Conservation (phyloP, 2,329 filamentous ascomycete species). For the Leptographium flavum region DNA sequence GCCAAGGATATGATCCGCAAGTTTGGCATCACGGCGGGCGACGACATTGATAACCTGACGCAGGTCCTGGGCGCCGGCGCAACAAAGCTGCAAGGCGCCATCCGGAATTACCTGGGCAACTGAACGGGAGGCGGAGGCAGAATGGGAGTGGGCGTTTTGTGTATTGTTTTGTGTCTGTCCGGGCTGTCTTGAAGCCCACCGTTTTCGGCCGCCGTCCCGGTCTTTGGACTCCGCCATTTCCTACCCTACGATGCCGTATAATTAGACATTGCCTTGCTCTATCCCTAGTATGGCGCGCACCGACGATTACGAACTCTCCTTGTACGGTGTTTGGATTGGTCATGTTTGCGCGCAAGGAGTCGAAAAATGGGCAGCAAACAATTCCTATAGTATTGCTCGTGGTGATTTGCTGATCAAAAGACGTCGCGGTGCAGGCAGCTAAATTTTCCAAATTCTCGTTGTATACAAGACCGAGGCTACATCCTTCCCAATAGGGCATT, state of each 20-base stretch:
- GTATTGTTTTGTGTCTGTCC: neutral
- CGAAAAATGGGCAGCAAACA: neutral
- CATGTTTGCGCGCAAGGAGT: neutral
- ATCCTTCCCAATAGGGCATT: neutral
- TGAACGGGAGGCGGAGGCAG: conserved; percentile 14
- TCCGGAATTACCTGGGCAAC: conserved; percentile 49
- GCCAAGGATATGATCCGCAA: conserved; percentile 93
- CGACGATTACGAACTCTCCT: neutral
- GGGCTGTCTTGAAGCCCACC: neutral
- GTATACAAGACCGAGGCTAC: neutral
- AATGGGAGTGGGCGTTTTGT: neutral
- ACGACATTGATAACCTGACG: conserved; percentile 85
- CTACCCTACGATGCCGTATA: neutral
- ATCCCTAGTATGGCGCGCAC: neutral
- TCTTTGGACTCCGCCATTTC: neutral
- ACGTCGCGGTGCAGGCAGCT: neutral
- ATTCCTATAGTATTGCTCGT: neutral
- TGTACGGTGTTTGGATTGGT: neutral
- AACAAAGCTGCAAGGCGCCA: conserved; percentile 63
- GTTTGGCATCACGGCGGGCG: conserved; percentile 89
- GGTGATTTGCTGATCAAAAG: neutral
- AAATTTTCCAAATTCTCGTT: neutral
- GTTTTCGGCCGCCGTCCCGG: neutral
- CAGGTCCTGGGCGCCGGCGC: conserved; percentile 76
- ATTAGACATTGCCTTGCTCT: neutral